Evolutionary conservation across 2,329 filamentous ascomycete species (phyloP).

Genomic region (Claviceps sp.): DNA sequence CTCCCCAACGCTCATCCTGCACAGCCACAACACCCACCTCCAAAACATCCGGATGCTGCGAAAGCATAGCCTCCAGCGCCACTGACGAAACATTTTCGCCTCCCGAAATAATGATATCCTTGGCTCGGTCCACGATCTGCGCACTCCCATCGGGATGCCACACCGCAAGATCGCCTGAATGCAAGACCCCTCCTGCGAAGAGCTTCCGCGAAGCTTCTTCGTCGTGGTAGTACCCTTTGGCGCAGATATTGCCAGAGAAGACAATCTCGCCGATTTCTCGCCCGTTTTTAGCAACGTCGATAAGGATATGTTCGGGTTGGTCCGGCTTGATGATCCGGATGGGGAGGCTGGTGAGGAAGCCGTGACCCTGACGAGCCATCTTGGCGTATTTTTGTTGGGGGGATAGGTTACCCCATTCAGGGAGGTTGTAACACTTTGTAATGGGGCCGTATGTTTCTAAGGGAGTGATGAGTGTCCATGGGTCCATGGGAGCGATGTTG

Average conservation of each 20-base stretch:
- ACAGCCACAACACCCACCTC: constrained; percentile 88
- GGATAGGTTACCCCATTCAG: constrained; percentile 64
- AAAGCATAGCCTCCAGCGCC: constrained; percentile 79
- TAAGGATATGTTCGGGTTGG: constrained; percentile 43
- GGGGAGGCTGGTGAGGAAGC: constrained; percentile 71
- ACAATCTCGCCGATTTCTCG: constrained; percentile 49
- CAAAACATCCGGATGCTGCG: constrained; percentile 75
- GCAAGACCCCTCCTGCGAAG: constrained; percentile 73
- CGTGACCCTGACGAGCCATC: constrained; percentile 92
- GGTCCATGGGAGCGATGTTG: not conserved
- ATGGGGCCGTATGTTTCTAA: constrained; percentile 85
- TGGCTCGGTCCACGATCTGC: constrained; percentile 85
- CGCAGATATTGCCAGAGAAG: constrained; percentile 83
- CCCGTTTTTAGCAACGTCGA: constrained; percentile 35
- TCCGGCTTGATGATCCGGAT: constrained; percentile 72
- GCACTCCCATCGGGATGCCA: constrained; percentile 84
- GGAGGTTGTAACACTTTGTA: constrained; percentile 83
- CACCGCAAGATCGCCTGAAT: constrained; percentile 86
- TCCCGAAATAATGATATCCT: constrained; percentile 96
- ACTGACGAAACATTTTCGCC: constrained; percentile 96
- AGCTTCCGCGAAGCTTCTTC: constrained; percentile 71
- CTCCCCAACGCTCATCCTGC: constrained; percentile 82
- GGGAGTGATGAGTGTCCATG: not conserved
- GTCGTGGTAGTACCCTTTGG: constrained; percentile 87
- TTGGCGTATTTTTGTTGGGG: constrained; percentile 64